phyloP scores from a whole-genome alignment of 2,329 filamentous ascomycete genomes.

The Pseudocercospora cruenta region DNA sequence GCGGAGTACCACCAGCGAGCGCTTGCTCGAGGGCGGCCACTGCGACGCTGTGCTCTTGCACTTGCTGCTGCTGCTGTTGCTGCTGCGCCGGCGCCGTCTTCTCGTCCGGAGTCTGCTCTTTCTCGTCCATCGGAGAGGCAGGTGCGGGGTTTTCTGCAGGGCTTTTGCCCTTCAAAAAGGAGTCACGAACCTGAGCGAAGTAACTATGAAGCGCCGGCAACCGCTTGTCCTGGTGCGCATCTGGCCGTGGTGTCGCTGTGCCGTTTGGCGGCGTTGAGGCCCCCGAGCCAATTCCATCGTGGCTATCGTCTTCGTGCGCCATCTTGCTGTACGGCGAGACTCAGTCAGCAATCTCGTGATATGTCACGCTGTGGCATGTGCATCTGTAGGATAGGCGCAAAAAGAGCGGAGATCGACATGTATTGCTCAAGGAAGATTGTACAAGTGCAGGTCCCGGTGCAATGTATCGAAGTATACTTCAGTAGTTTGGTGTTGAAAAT shows the following conservation, averaged over 20 bases:
- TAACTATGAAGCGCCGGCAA: conserved; percentile 94
- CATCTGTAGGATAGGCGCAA: conserved; percentile 14
- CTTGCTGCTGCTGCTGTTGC: conserved; percentile 22
- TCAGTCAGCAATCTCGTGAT: conserved; percentile 32
- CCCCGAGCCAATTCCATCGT: conserved; percentile 76
- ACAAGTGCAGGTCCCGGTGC: conserved; percentile 12
- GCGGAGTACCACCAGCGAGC: conserved; percentile 24
- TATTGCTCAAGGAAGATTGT: conserved; percentile 13
- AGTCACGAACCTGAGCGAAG: conserved; percentile 98
- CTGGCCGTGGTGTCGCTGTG: conserved; percentile 88
- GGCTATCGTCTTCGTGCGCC: conserved; percentile 62
- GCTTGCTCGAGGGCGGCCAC: conserved; percentile 26
- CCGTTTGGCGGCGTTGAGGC: conserved; percentile 82
- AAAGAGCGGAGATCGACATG: conserved; percentile 22
- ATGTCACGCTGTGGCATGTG: conserved; percentile 20
- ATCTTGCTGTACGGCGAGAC: conserved; percentile 37
- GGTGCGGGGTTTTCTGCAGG: conserved; percentile 38
- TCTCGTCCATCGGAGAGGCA: conserved; percentile 28
- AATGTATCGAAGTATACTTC: conserved; percentile 15
- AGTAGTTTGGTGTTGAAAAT: conserved; percentile 8
- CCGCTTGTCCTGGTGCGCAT: conserved; percentile 84
- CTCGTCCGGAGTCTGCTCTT: conserved; percentile 19
- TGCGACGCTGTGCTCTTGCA: conserved; percentile 23
- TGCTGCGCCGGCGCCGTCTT: conserved; percentile 13
- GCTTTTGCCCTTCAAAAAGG: conserved; percentile 51